A percentile compares a stretch with the other conserved stretches of the same genome.
These are phyloP conservation scores for Rhododendron williamsianum DNA, from an alignment of 148 eudicot species.

Conservation along the genomic window DNA sequence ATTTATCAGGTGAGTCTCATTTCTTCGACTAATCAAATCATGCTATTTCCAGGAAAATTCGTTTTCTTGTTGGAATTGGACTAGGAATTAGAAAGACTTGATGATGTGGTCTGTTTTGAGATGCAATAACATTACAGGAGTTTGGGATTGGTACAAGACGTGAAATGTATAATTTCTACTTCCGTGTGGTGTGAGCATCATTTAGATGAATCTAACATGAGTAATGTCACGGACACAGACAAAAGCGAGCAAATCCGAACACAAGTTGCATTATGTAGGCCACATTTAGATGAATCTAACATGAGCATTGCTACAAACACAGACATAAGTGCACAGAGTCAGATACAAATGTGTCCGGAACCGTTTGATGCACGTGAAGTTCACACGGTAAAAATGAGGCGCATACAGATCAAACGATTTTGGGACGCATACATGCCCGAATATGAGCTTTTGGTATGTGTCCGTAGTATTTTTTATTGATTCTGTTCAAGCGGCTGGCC, in stretches of 20 bases:
- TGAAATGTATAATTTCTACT: too few species aligned
- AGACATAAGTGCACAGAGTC: neutral
- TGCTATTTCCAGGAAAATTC: neutral
- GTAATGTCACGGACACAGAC: neutral
- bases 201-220: neutral
- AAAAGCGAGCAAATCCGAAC: neutral
- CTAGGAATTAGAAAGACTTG: too few species aligned
- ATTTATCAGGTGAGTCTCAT: constrained; percentile 38
- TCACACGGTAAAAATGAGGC: neutral
- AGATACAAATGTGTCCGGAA: neutral
- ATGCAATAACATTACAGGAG: neutral
- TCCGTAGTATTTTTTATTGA: too few species aligned
- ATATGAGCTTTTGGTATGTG: neutral
- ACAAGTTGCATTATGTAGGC: neutral
- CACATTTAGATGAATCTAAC: neutral
- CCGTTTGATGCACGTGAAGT: neutral
- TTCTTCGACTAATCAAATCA: neutral
- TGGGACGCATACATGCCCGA: too few species aligned
- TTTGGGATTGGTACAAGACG: neutral
- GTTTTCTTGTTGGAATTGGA: neutral
- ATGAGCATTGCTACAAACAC: neutral
- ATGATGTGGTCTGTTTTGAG: too few species aligned
- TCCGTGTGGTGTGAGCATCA: too few species aligned
- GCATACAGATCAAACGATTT: too few species aligned
- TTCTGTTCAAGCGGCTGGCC: too few species aligned